These are phyloP conservation scores for Erigeron philadelphicus DNA, from an alignment of 140 eudicot genomes.

Conservation along the genomic window DNA sequence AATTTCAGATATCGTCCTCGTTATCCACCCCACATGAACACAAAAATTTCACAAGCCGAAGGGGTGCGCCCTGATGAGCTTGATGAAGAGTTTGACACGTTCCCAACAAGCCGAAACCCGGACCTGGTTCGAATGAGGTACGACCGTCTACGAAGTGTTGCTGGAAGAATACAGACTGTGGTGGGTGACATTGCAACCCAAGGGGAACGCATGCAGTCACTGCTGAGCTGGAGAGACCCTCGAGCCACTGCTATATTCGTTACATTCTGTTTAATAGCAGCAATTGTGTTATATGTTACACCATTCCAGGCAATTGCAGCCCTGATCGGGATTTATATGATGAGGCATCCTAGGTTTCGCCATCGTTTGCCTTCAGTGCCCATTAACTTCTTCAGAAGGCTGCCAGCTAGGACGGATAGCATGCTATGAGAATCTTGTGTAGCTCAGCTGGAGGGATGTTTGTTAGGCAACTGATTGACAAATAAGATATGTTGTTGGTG, in stretches of 20 bases:
- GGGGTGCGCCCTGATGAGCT: conserved; percentile 79
- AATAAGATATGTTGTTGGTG: conserved; percentile 27
- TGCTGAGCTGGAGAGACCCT: conserved; percentile 94
- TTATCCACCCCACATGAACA: conserved; percentile 95
- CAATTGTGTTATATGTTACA: conserved; percentile 68
- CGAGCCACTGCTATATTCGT: conserved; percentile 77
- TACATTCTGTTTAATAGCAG: conserved; percentile 67
- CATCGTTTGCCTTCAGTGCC: conserved; percentile 76
- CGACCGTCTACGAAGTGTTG: conserved; percentile 75
- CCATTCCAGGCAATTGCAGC: conserved; percentile 80
- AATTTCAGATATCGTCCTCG: conserved; percentile 73
- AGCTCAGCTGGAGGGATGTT: neutral
- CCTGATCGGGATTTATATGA: conserved; percentile 60
- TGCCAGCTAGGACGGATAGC: conserved; percentile 89
- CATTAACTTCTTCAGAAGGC: conserved; percentile 67
- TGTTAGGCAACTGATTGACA: conserved; percentile 1
- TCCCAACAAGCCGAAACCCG: conserved; percentile 74
- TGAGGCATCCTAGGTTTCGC: conserved; percentile 91
- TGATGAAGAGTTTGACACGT: conserved; percentile 78
- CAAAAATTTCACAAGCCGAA: conserved; percentile 79
- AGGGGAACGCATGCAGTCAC: conserved; percentile 74
- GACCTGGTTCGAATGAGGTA: conserved; percentile 76
- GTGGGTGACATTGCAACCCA: conserved; percentile 87
- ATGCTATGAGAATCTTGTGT: conserved; percentile 47
- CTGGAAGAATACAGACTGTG: conserved; percentile 81